These are phyloP conservation scores for Gossypium turneri DNA, from an alignment of 345 rosid genomes.

Conservation along the genomic window DNA sequence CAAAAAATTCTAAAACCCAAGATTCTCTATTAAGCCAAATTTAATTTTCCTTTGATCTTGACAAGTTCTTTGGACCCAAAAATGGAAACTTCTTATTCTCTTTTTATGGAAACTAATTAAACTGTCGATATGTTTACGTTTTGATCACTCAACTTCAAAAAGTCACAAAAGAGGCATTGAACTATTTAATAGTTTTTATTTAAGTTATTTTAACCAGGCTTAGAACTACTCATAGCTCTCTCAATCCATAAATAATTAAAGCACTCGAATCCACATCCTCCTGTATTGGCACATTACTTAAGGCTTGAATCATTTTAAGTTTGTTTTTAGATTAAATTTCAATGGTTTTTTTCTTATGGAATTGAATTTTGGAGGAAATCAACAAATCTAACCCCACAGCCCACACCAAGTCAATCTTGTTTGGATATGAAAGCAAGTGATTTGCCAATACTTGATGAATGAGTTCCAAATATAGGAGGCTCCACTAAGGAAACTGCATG, in stretches of 20 bases:
- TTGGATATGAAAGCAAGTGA: neutral
- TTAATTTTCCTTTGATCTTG: neutral
- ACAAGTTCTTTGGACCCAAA: neutral
- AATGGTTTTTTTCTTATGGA: too few relatives aligned
- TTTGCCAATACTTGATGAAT: neutral
- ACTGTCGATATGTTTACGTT: too few relatives aligned
- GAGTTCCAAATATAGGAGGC: neutral
- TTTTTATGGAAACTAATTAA: too few relatives aligned
- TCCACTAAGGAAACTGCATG: slow-evolving; percentile 22
- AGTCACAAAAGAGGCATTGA: fast-evolving
- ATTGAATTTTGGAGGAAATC: too few relatives aligned
- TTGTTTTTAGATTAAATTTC: too few relatives aligned
- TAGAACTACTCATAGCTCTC: too few relatives aligned
- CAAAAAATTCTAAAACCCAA: neutral
- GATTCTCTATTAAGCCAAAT: neutral
- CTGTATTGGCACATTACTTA: fast-evolving
- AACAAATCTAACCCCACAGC: neutral
- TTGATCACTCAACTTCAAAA: too few relatives aligned
- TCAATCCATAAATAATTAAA: too few relatives aligned
- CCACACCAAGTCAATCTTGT: neutral
- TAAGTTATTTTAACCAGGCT: too few relatives aligned
- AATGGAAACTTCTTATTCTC: neutral
- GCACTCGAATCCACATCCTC: fast-evolving
- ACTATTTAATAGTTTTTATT: too few relatives aligned
- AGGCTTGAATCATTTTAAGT: too few relatives aligned